phyloP scores from a whole-genome alignment of 202 grass and related monocot genomes.

The Panicum virgatum region DNA sequence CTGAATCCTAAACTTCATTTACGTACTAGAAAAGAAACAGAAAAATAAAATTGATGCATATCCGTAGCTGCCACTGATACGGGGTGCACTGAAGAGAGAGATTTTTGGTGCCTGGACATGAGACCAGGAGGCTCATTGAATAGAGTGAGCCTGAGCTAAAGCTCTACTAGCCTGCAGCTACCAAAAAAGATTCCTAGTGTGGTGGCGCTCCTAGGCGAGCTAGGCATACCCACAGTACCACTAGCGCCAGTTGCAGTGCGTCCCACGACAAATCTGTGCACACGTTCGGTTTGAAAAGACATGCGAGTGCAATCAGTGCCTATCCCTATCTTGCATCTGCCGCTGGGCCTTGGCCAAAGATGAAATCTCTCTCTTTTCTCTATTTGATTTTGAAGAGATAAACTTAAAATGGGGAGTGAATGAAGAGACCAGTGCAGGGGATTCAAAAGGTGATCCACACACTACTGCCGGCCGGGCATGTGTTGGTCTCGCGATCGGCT shows the following conservation, averaged over 20 bases:
- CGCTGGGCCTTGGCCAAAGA: neutral
- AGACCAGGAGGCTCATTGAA: slow-evolving; percentile 21
- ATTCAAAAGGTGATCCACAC: too few relatives aligned
- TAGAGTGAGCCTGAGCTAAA: too few relatives aligned
- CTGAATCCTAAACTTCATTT: neutral
- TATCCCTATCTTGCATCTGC: neutral
- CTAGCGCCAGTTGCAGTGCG: too few relatives aligned
- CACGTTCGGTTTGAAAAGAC: slow-evolving; percentile 36
- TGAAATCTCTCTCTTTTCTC: neutral
- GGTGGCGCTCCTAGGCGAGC: slow-evolving; percentile 6
- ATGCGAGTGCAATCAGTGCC: neutral
- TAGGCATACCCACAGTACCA: neutral
- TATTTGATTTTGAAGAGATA: neutral
- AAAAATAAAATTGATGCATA: neutral
- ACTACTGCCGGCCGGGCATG: neutral
- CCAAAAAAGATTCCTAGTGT: too few relatives aligned
- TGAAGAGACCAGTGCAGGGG: too few relatives aligned
- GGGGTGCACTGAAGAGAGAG: neutral
- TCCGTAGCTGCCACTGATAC: too few relatives aligned
- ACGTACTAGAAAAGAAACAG: neutral
- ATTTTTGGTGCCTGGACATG: neutral
- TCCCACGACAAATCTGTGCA: slow-evolving; percentile 46
- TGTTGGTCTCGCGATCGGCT: neutral
- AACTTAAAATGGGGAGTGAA: too few relatives aligned
- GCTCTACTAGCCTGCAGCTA: too few relatives aligned